A percentile compares a stretch with the other conserved stretches of the same genome.
phyloP scores from a whole-genome alignment of 2,329 filamentous ascomycete species.

The Diaporthe sp. region DNA sequence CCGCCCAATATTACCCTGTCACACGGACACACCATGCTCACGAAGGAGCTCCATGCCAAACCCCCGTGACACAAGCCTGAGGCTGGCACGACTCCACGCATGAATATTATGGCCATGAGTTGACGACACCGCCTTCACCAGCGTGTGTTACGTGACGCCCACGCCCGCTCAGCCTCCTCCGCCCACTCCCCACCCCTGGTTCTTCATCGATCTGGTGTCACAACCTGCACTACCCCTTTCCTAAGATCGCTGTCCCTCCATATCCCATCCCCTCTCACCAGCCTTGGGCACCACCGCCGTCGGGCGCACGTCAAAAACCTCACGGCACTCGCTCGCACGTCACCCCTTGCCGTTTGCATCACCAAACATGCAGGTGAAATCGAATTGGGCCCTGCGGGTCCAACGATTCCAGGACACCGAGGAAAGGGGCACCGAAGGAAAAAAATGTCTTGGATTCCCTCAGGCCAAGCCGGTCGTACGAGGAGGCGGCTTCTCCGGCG shows the following conservation, averaged over 20 bases:
- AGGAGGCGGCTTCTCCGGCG: slow-evolving; percentile 20
- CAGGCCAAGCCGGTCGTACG: slow-evolving; percentile 3
- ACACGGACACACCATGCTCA: slow-evolving; percentile 9
- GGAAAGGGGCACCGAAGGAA: background rate
- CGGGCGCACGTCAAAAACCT: background rate
- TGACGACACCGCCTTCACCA: slow-evolving; percentile 26
- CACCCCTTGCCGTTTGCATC: background rate
- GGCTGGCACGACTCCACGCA: slow-evolving; percentile 15
- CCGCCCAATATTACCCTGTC: background rate
- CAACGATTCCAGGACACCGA: slow-evolving; percentile 32
- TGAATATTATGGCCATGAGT: slow-evolving; percentile 9
- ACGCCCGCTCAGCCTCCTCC: slow-evolving; percentile 20
- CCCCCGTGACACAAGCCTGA: slow-evolving; percentile 15
- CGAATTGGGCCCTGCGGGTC: slow-evolving; percentile 19
- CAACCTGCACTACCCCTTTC: slow-evolving; percentile 32
- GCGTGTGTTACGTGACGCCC: slow-evolving; percentile 15
- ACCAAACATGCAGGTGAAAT: slow-evolving; percentile 30
- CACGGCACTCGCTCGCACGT: background rate
- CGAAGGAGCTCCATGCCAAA: slow-evolving; percentile 5
- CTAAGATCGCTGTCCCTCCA: background rate
- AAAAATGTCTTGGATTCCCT: background rate
- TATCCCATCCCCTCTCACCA: background rate
- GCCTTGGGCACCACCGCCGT: background rate
- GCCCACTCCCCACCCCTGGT: background rate
- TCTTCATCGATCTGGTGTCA: slow-evolving; percentile 34